These are phyloP conservation scores for Pinus tabuliformis DNA, from an alignment of 75 land plant genomes.

Conservation along the genomic window DNA sequence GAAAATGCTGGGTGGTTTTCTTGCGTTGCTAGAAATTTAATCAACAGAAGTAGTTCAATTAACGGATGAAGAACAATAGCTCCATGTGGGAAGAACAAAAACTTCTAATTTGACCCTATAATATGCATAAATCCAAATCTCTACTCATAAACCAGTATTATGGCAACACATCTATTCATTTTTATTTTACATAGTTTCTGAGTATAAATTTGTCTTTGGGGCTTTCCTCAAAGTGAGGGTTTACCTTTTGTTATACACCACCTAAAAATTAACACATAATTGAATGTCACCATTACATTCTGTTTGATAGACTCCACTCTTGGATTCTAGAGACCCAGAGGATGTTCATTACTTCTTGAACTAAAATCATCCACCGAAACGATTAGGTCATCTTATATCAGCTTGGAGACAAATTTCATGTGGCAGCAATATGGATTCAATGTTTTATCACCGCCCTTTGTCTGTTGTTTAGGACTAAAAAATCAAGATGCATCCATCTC, in stretches of 20 bases:
- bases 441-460: not conserved
- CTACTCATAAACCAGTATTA: too few relatives aligned
- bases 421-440: not conserved
- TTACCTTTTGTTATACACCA: not conserved
- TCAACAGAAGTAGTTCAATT: too few relatives aligned
- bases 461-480: slow-evolving; percentile 13
- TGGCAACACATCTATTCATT: too few relatives aligned
- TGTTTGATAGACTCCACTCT: not conserved
- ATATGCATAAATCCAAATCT: too few relatives aligned
- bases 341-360: not conserved
- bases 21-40: too few relatives aligned
- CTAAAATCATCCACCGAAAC: not conserved
- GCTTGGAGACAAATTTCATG: slow-evolving; percentile 2
- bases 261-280: not conserved
- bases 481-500: slow-evolving; percentile 22
- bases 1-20: too few relatives aligned
- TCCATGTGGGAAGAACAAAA: too few relatives aligned
- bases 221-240: not conserved
- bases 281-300: not conserved
- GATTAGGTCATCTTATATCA: not conserved
- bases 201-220: not conserved
- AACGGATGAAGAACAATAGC: too few relatives aligned
- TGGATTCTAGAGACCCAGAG: not conserved
- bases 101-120: too few relatives aligned
- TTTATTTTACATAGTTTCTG: too few relatives aligned